A percentile compares a stretch with the other conserved stretches of the same genome.
phyloP scores from a whole-genome alignment of 1,284 basidiomycete genomes.

The Exsudoporus floridanus region DNA sequence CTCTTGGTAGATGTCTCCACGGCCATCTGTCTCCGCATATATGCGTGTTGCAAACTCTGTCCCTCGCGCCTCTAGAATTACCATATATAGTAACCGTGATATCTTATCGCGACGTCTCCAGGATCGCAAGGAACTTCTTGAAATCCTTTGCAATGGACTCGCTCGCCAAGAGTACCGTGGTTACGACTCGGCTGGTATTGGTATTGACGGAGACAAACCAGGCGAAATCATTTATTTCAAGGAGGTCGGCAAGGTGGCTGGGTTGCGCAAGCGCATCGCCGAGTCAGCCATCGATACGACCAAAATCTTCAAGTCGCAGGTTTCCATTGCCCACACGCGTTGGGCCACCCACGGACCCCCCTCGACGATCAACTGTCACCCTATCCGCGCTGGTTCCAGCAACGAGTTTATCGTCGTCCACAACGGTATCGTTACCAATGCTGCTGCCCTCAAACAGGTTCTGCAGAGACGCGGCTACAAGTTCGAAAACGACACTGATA shows the following conservation, averaged over 20 bases:
- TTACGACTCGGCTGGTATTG: constrained; percentile 96
- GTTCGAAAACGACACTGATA: constrained; percentile 97
- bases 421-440: constrained; percentile 99
- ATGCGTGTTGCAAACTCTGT: constrained; percentile 9
- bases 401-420: constrained; percentile 94
- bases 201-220: constrained; percentile 90
- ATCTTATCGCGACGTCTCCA: constrained; percentile 37
- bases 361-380: constrained; percentile 91
- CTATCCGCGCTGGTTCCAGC: constrained; percentile 82
- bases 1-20: constrained; percentile 1
- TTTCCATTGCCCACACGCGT: constrained; percentile 98
- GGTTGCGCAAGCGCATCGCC: constrained; percentile 90
- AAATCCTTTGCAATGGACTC: constrained; percentile 90
- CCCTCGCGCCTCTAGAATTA: constrained; percentile 4
- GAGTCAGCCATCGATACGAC: constrained; percentile 74
- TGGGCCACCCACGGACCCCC: constrained; percentile 99
- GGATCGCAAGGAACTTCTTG: constrained; percentile 91
- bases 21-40: constrained; percentile 13
- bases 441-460: constrained; percentile 84
- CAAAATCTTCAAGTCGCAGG: constrained; percentile 85
- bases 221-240: constrained; percentile 88
- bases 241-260: constrained; percentile 97
- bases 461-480: constrained; percentile 95
- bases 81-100: constrained; percentile 21
- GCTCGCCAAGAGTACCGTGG: constrained; percentile 97